phyloP scores from a whole-genome alignment of 805 yeast genomes.

The Kodamaea lidongshanica region DNA sequence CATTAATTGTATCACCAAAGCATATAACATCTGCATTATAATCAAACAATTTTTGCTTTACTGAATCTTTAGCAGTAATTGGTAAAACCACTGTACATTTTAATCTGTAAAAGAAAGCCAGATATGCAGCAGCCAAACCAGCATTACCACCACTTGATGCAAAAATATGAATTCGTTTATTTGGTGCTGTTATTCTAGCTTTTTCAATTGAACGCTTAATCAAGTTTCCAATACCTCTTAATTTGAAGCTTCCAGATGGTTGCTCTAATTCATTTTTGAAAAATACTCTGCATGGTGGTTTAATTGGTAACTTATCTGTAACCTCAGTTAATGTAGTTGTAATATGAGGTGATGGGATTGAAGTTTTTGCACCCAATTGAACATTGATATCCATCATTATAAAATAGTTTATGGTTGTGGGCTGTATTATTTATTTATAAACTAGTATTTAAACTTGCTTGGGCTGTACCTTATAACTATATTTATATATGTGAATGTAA shows the following conservation, averaged over 20 bases:
- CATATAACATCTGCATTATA: slow-evolving; percentile 49
- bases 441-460: background rate
- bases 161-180: slow-evolving; percentile 34
- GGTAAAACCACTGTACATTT: slow-evolving; percentile 64
- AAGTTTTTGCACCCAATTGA: no score
- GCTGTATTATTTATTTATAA: background rate
- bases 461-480: no score
- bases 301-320: slow-evolving; percentile 20
- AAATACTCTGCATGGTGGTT: slow-evolving; percentile 34
- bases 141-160: slow-evolving; percentile 56
- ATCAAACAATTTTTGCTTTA: slow-evolving; percentile 38
- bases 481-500: no score
- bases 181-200: slow-evolving; percentile 16
- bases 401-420: no score
- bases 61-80: slow-evolving; percentile 37
- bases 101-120: slow-evolving; percentile 31
- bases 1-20: slow-evolving; percentile 42
- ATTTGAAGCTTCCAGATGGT: slow-evolving; percentile 54
- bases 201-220: slow-evolving; percentile 28
- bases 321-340: slow-evolving; percentile 37
- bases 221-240: slow-evolving; percentile 49
- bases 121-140: slow-evolving; percentile 49
- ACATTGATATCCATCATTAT: no score
- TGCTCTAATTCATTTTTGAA: slow-evolving; percentile 48
- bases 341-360: slow-evolving; percentile 19